Percentiles rank a stretch among this genome's conserved stretches.
These are phyloP conservation scores for Penicillium mononematosum DNA, from an alignment of 495 filamentous ascomycete species.

Conservation along the genomic window DNA sequence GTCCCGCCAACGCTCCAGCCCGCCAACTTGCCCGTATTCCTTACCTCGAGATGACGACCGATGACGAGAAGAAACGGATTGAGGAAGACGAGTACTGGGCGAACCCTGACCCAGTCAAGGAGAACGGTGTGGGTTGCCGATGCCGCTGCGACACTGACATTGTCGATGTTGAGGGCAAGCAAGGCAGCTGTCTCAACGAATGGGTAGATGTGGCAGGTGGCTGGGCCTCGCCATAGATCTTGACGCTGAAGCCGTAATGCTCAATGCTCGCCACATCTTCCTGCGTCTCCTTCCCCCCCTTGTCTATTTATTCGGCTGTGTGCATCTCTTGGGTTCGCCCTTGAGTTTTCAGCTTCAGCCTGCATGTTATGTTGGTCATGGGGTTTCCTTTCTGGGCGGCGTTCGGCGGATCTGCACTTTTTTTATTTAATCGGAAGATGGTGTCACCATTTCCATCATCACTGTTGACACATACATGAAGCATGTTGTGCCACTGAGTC, in stretches of 20 bases:
- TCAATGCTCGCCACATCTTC: conserved; percentile 33
- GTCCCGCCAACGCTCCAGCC: conserved; percentile 91
- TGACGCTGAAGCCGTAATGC: conserved; percentile 1
- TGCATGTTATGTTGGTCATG: conserved; percentile 39
- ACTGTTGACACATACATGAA: conserved; percentile 48
- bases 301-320: conserved; percentile 35
- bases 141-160: conserved; percentile 99
- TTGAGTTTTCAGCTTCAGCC: conserved; percentile 41
- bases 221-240: conserved; percentile 69
- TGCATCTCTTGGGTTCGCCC: conserved; percentile 38
- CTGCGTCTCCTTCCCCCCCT: conserved; percentile 32
- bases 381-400: conserved; percentile 42
- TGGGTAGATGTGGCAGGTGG: conserved; percentile 98
- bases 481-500: conserved; percentile 41
- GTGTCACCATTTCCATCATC: conserved; percentile 39
- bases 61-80: conserved; percentile 79
- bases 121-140: conserved; percentile 96
- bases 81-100: conserved; percentile 99
- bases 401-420: conserved; percentile 48
- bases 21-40: conserved; percentile 80
- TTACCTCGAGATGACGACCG: conserved; percentile 80
- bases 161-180: conserved; percentile 94
- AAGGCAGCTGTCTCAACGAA: conserved; percentile 89
- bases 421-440: conserved; percentile 39
- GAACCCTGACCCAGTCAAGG: conserved; percentile 75